Conservation (phyloP, 768 basidiomycete species). For the Termitomyces sp. region DNA sequence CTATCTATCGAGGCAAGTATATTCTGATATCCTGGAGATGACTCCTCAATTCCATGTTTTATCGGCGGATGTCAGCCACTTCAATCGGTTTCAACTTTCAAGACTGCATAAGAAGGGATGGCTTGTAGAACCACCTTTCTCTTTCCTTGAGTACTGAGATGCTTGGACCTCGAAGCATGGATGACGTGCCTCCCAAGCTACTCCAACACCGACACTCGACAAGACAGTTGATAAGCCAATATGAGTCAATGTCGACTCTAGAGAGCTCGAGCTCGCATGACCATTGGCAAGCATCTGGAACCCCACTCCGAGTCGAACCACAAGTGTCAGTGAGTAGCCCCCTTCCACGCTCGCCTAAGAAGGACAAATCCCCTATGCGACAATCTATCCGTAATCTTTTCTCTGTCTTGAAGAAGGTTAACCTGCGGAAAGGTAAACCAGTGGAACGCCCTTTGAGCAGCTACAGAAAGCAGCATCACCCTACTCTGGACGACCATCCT, state of each 20-base stretch:
- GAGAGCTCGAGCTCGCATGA: constrained; percentile 7
- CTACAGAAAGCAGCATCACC: constrained; percentile 17
- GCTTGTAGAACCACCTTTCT: neutral
- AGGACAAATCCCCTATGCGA: constrained; percentile 56
- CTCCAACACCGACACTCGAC: constrained; percentile 35
- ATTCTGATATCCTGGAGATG: neutral
- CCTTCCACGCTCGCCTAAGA: constrained; percentile 21
- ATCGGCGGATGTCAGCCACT: neutral
- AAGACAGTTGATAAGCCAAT: constrained; percentile 51
- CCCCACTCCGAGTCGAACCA: constrained; percentile 12
- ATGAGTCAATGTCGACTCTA: constrained; percentile 49
- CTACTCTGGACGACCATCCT: neutral
- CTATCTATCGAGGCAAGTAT: neutral
- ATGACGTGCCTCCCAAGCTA: neutral
- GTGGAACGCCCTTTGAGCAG: constrained; percentile 12
- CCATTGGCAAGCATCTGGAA: constrained; percentile 1
- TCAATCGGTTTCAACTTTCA: neutral
- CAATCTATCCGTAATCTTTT: constrained; percentile 63
- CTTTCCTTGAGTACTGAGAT: neutral
- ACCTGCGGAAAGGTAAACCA: constrained; percentile 20
- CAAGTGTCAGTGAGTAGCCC: constrained; percentile 16
- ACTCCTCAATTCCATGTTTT: neutral
- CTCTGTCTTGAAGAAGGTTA: constrained; percentile 54
- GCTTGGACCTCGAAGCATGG: constrained; percentile 18
- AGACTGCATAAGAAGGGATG: neutral